Base-by-base conservation (phyloP, 2,329 filamentous ascomycete genomes). In the Ceratocystis huliohia region DNA sequence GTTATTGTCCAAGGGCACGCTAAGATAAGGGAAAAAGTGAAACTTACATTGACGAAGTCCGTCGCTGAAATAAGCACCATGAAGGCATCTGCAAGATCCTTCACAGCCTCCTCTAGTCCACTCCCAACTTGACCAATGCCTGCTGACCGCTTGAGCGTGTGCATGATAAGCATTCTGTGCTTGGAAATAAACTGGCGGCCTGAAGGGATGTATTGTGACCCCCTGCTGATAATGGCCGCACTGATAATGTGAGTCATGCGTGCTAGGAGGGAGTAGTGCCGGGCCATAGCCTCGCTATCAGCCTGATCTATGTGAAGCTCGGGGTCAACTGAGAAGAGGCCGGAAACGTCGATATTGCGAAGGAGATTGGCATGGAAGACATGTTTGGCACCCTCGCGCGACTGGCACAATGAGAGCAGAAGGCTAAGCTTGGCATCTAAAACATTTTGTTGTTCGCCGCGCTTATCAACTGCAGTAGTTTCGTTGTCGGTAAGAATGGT, bases 311-410 rank as follows among this genome's bases (percentile, higher is more conserved):
- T 85, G 68, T 95, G 91, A 65, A 99, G 85, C 74, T 99, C 94
- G 0, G 94, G 94, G 74, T 99, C 94, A 13, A 89, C 88, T 7
- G 86, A 81, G 74, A 97, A 99, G 25, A 97, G 81, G n/a, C 86
- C 84, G 0, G 91, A 96, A 66, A 88, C 84, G 69, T 88, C 88
- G 33, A 97, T 79, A 0, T 89, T 83, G 57, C 87, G 83, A 78
- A 99, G 93, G 4, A 99, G 81, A 69, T 93, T 93, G 7, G 90
- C 89, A 72, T 95, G 91, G 53, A 97, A 81, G n/a, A 96, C 85
- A 69, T 90, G 85, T 67, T 87, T 88, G 61, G 94, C 92, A 33
- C 94, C 95, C n/a, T 82, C 78, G 67, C 88, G 86, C 1, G 88
- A 93, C 74, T 96, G 90, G 65, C 88, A 88, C 64, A 97, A 83